Conservation (phyloP, 805 yeast genomes). For the Starmerella roubikii region DNA sequence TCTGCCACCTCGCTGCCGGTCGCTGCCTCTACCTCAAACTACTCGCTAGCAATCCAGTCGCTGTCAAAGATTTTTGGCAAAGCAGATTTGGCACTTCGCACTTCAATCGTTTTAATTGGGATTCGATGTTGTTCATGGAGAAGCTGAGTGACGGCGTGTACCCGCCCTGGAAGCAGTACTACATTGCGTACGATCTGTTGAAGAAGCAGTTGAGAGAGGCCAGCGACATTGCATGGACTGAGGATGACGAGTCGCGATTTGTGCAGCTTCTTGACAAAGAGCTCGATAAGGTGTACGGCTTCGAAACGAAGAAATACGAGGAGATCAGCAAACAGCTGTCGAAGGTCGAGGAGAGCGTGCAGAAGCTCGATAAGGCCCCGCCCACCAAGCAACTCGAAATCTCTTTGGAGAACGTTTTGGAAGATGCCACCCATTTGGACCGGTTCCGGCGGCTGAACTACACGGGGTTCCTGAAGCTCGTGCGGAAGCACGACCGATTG, state of each 20-base stretch:
- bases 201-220: constrained; percentile 65
- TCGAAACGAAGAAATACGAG: constrained; percentile 59
- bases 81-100: no score
- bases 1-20: no score
- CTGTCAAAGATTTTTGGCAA: no score
- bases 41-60: no score
- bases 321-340: constrained; percentile 52
- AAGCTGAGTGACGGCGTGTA: constrained; percentile 69
- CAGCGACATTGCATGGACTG: constrained; percentile 51
- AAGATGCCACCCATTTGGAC: constrained; percentile 72
- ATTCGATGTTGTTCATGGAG: constrained; percentile 82
- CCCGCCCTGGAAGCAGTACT: constrained; percentile 85
- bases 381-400: constrained; percentile 43
- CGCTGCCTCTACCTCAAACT: no score
- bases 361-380: constrained; percentile 22
- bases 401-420: constrained; percentile 58
- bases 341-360: constrained; percentile 48
- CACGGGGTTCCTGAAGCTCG: constrained; percentile 90
- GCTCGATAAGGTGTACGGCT: constrained; percentile 82
- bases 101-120: no score
- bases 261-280: constrained; percentile 65
- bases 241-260: constrained; percentile 70
- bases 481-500: constrained; percentile 87
- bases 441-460: constrained; percentile 82
- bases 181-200: constrained; percentile 78